Percentiles rank a stretch among this genome's conserved stretches.
These are phyloP conservation scores for Pichia exigua DNA, from an alignment of 805 yeast species.

Conservation along the genomic window DNA sequence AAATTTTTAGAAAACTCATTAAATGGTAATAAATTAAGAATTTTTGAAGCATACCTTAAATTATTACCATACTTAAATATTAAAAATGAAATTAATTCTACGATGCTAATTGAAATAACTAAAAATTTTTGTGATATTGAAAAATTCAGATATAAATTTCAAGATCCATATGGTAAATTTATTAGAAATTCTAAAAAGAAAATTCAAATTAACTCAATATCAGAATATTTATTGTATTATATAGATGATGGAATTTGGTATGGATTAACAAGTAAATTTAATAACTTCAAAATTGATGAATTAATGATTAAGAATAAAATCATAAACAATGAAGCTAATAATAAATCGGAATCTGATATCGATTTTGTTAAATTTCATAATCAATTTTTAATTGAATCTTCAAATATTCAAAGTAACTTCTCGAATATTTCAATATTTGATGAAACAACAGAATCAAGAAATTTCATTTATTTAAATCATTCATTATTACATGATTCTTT, in stretches of 20 bases:
- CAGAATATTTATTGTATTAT: slow-evolving; percentile 28
- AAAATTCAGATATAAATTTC: slow-evolving; percentile 5
- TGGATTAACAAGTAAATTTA: slow-evolving; percentile 37
- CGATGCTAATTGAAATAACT: slow-evolving; percentile 27
- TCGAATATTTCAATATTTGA: slow-evolving; percentile 28
- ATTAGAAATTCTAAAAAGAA: slow-evolving; percentile 11
- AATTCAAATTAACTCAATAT: slow-evolving; percentile 8
- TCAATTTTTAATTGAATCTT: slow-evolving; percentile 27
- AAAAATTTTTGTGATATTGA: slow-evolving; percentile 25
- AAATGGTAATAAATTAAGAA: slow-evolving; percentile 24
- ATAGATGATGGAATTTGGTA: slow-evolving; percentile 32
- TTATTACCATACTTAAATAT: slow-evolving; percentile 27
- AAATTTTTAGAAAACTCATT: slow-evolving; percentile 18
- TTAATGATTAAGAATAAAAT: slow-evolving; percentile 21
- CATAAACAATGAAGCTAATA: not conserved
- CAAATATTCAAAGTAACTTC: slow-evolving; percentile 22
- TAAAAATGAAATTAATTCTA: slow-evolving; percentile 26
- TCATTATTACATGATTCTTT: slow-evolving; percentile 37
- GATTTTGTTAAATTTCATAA: slow-evolving; percentile 18
- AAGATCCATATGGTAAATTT: slow-evolving; percentile 3
- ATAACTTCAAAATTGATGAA: slow-evolving; percentile 26
- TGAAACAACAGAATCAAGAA: slow-evolving; percentile 26
- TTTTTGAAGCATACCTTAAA: slow-evolving; percentile 26
- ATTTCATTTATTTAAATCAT: slow-evolving; percentile 31
- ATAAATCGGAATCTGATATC: slow-evolving; percentile 18